Evolutionary conservation across 805 yeast genomes (phyloP).

Genomic region (Cyberlindnera veronae): DNA sequence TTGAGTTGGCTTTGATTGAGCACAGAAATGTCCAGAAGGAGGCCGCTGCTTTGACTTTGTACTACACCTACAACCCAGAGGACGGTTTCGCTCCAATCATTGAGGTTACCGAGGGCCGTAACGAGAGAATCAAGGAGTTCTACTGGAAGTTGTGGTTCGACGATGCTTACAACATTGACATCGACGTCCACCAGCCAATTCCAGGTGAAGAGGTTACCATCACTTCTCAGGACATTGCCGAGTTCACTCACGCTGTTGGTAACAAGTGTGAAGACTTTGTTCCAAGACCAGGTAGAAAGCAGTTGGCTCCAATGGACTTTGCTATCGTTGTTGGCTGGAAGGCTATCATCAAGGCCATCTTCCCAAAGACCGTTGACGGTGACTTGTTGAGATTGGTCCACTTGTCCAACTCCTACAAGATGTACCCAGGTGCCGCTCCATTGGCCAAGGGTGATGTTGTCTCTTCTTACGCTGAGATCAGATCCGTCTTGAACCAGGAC

Average conservation of each 20-base stretch:
- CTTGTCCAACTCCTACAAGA: conserved; percentile 88
- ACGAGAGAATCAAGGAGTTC: conserved; percentile 88
- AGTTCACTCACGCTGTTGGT: conserved; percentile 95
- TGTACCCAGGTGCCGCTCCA: conserved; percentile 89
- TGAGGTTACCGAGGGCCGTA: conserved; percentile 88
- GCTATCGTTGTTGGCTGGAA: conserved; percentile 99
- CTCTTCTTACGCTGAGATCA: conserved; percentile 76
- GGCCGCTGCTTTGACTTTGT: conserved; percentile 73
- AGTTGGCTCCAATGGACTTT: conserved; percentile 97
- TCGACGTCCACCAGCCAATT: conserved; percentile 68
- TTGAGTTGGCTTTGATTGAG: conserved; percentile 77
- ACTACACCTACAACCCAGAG: conserved; percentile 73
- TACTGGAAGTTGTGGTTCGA: conserved; percentile 97
- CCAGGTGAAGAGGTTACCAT: conserved; percentile 67
- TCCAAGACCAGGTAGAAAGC: conserved; percentile 76
- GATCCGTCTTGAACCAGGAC: conserved; percentile 85
- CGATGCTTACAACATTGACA: conserved; percentile 59
- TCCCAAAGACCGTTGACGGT: conserved; percentile 96
- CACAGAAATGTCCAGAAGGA: conserved; percentile 76
- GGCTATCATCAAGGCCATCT: conserved; percentile 95
- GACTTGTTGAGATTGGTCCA: conserved; percentile 92
- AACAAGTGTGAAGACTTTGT: conserved; percentile 96
- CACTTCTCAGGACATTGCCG: conserved; percentile 74
- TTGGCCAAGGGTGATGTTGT: conserved; percentile 86
- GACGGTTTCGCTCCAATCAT: conserved; percentile 95